A percentile compares a stretch with the other conserved stretches of the same genome.
These are phyloP conservation scores for Pythium aristosporum DNA, from an alignment of 352 stramenopile species.

Conservation along the genomic window DNA sequence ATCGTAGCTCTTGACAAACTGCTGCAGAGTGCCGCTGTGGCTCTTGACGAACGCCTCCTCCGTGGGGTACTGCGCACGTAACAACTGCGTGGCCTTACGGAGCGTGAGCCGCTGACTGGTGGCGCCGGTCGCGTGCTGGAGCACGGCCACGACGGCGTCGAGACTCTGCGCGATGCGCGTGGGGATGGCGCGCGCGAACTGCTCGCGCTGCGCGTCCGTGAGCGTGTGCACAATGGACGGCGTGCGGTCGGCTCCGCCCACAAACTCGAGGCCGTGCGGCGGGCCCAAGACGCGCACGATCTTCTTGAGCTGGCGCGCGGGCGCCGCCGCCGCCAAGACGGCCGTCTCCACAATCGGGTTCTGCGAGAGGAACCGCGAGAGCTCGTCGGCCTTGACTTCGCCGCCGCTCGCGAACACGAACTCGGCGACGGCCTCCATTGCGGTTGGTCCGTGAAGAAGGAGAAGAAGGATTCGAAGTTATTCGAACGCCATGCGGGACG, in stretches of 20 bases:
- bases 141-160: constrained; percentile 5
- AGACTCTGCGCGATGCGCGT: constrained; percentile 1
- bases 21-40: constrained; percentile 1
- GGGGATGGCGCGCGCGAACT: neutral
- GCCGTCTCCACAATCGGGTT: neutral
- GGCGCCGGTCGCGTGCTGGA: neutral
- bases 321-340: constrained; percentile 10
- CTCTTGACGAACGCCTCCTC: constrained; percentile 16
- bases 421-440: constrained; percentile 19
- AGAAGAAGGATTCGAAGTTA: neutral
- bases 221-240: constrained; percentile 8
- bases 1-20: constrained; percentile 14
- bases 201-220: constrained; percentile 5
- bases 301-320: constrained; percentile 18
- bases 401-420: constrained; percentile 21
- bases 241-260: neutral
- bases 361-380: constrained; percentile 7
- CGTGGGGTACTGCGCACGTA: neutral
- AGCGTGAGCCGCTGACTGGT: neutral
- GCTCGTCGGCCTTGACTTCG: constrained; percentile 6
- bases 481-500: neutral
- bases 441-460: neutral
- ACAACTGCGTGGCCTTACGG: neutral
- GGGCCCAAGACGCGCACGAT: constrained; percentile 5
- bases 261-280: constrained; percentile 14